These are phyloP conservation scores for Pseudogymnoascus sp. DNA, from an alignment of 2,329 filamentous ascomycete genomes.

Conservation along the genomic window DNA sequence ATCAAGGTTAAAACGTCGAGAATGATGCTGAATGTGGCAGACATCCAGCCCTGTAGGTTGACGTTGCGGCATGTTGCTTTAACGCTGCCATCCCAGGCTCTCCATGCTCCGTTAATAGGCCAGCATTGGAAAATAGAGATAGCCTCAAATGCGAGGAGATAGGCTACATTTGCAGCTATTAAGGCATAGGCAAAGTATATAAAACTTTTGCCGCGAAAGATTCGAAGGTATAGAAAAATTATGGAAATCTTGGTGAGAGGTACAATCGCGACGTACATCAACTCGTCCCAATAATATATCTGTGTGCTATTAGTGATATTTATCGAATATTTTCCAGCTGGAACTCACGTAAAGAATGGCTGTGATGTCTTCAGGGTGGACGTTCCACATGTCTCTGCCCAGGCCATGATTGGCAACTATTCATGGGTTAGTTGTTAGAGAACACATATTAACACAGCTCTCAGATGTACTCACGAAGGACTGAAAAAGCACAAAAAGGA, in stretches of 20 bases:
- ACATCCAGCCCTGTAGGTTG: conserved; percentile 42
- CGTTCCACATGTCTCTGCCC: conserved; percentile 37
- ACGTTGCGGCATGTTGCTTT: conserved; percentile 41
- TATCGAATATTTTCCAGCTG: neutral
- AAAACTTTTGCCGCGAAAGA: conserved; percentile 36
- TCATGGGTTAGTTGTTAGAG: neutral
- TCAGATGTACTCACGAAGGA: neutral
- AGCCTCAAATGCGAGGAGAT: conserved; percentile 25
- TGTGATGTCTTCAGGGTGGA: conserved; percentile 35
- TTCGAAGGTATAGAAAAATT: conserved; percentile 46
- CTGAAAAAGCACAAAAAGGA: neutral
- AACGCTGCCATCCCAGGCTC: conserved; percentile 40
- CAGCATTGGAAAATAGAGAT: conserved; percentile 41
- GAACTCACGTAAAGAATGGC: conserved; percentile 29
- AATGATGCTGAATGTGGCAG: conserved; percentile 44
- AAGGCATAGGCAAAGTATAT: neutral
- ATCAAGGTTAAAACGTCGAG: conserved; percentile 45
- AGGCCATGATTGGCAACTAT: conserved; percentile 33
- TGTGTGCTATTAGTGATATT: conserved; percentile 2
- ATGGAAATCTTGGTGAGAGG: conserved; percentile 43
- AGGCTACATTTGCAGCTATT: conserved; percentile 19
- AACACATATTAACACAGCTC: neutral
- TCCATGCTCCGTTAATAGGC: conserved; percentile 46
- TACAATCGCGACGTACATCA: conserved; percentile 39
- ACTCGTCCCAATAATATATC: conserved; percentile 35